Conservation (phyloP, 176 grass and related monocot genomes). For the Triticum dicoccoides region DNA sequence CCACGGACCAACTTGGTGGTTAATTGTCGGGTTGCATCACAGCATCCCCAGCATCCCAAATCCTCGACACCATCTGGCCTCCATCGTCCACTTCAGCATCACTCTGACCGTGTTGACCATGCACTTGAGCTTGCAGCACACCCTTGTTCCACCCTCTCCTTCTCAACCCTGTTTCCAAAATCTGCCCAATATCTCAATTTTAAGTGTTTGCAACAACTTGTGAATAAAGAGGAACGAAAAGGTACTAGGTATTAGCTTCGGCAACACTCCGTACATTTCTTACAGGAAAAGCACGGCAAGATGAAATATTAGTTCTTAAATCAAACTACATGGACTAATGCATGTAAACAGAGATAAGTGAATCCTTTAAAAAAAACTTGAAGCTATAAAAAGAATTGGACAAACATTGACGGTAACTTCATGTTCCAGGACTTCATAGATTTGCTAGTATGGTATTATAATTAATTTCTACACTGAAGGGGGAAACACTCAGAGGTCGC, state of each 20-base stretch:
- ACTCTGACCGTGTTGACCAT: background rate
- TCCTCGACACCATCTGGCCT: background rate
- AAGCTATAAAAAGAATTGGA: too few relatives aligned
- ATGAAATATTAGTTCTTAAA: background rate
- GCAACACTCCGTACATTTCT: background rate
- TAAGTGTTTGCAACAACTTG: background rate
- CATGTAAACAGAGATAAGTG: too few relatives aligned
- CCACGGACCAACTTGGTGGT: too few relatives aligned
- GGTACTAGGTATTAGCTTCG: background rate
- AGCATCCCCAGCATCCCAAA: background rate
- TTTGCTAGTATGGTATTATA: too few relatives aligned
- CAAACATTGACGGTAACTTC: too few relatives aligned
- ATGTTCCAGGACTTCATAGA: too few relatives aligned
- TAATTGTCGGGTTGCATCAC: too few relatives aligned
- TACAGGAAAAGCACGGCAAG: too few relatives aligned
- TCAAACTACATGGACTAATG: too few relatives aligned
- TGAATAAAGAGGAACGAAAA: background rate
- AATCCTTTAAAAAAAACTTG: too few relatives aligned
- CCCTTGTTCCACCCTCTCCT: background rate
- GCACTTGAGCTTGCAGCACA: background rate
- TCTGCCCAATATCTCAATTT: background rate
- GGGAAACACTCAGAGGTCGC: background rate
- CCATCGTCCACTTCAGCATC: background rate
- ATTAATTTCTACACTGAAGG: background rate
- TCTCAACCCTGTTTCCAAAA: background rate